Evolutionary conservation across 1,284 basidiomycete species (phyloP), one percentile per base, ranked within the genome.

Genomic region (Irpex sp.): DNA sequence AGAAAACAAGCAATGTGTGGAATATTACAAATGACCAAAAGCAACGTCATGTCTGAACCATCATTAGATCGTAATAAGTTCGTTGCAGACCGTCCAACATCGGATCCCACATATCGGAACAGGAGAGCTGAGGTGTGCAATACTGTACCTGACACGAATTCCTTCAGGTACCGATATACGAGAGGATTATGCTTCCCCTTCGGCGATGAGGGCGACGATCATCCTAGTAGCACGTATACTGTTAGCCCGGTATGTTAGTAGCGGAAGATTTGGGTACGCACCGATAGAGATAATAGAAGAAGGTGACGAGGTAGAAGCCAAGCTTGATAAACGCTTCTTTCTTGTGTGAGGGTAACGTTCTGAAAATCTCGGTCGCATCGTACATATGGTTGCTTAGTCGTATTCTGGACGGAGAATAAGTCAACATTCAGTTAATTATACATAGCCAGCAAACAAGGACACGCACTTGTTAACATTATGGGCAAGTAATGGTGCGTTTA

Each of bases 301-400:
- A 97, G 57, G 90, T 94, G 65, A 97, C 81, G 62, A 97, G 86
- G 77, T 96, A 97, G 78, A 97, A 96, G 19, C 93, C 95, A 64
- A 98, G 90, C 81, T 97, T 98, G 78, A 97, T 85, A 74, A 99
- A 98, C 71, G 90, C 90, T 79, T 97, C 96, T 76, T 96, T 98
- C 82, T 99, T 99, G 79, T 98, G 97, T 49, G 84, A 88, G 15
- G 91, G 88, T 55, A 99, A 79, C 66, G 97, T 97, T 68, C 97
- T 86, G 85, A 99, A 99, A 71, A 99, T 99, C 78, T 99, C 97
- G 36, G 97, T 99, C 60, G 97, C 97, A 76, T 99, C 97, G 75
- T 98, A 97, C 93, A 98, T 97, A 79, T 98, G 96, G 72, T 92
- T 92, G 73, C 95, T 95, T 76, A 90, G 90, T 72, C 93, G 86